Evolutionary conservation across 352 stramenopile genomes (phyloP), one percentile per base, ranked within the genome.

Genomic region (Lagenidium sp.): DNA sequence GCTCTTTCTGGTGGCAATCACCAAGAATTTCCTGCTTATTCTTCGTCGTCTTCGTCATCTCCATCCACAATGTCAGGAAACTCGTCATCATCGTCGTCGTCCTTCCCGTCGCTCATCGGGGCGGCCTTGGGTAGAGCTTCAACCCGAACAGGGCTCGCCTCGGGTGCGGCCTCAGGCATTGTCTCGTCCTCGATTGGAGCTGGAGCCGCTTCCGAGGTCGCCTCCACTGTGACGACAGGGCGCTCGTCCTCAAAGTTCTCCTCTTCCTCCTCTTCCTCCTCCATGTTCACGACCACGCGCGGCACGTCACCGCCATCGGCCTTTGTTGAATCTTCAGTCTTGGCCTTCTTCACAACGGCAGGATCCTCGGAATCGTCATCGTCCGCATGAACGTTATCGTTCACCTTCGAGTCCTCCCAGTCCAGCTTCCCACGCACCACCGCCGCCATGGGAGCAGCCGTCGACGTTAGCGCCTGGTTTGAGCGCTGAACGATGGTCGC

Each of bases 11-110:
- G n/a, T n/a, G n/a, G n/a, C n/a, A n/a, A n/a, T n/a, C n/a, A n/a
- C n/a, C n/a, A n/a, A n/a, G n/a, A n/a, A n/a, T n/a, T n/a, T n/a
- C n/a, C n/a, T n/a, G n/a, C n/a, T n/a, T n/a, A n/a, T n/a, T n/a
- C n/a, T n/a, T n/a, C 75, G 38, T 67, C 55, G 34, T 82, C 63
- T 20, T 73, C 69, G 11, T 79, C 64, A 40, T 90, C 76, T 44
- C 83, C 75, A 32, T 75, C 64, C 10, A 92, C 72, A 47, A 92
- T 92, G 37, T 92, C 76, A 1, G 80, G 80, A 47, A 92, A 89
- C 43, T 91, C 77, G 24, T 85, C 74, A 36, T 88, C 75, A 29
- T 86, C 74, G 13, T 66, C 32, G 15, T 45, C 41, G 13, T 36
- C 42, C 21, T 20, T 41, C 8, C 28, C 15, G 28, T 8, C 28